Percentiles rank a stretch among this genome's conserved stretches.
Conservation (phyloP, 2,329 filamentous ascomycete genomes). For the Leptographium wingfieldii region DNA sequence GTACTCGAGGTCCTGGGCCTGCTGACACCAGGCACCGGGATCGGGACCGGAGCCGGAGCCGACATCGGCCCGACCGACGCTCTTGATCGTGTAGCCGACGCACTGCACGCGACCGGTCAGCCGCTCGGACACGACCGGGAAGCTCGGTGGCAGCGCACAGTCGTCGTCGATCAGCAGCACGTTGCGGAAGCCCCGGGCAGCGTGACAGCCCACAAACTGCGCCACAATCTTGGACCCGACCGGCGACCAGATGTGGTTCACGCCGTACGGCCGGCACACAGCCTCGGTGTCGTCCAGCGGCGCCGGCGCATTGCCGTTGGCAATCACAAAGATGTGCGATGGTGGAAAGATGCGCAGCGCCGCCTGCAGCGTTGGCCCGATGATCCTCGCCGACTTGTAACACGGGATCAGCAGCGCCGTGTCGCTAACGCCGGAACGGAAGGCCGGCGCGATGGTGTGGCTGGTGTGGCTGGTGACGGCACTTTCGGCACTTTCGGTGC, state of each 20-base stretch:
- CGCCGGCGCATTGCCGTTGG: slow-evolving; percentile 5
- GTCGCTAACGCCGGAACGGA: neutral
- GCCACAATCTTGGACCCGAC: slow-evolving; percentile 6
- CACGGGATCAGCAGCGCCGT: slow-evolving; percentile 6
- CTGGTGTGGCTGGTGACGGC: too few species aligned
- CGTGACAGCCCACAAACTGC: slow-evolving; percentile 6
- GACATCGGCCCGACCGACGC: neutral
- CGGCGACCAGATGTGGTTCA: slow-evolving; percentile 7
- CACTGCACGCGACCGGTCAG: slow-evolving; percentile 1
- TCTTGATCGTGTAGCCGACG: slow-evolving; percentile 6
- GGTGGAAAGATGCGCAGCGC: slow-evolving; percentile 4
- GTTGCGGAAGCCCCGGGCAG: neutral
- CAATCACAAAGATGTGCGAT: slow-evolving; percentile 5
- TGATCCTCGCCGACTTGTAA: slow-evolving; percentile 5
- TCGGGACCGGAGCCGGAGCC: neutral
- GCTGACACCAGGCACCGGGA: slow-evolving; percentile 2
- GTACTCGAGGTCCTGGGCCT: slow-evolving; percentile 7
- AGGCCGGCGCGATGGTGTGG: neutral
- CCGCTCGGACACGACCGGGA: slow-evolving; percentile 4
- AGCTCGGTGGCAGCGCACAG: slow-evolving; percentile 5
- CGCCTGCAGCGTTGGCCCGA: slow-evolving; percentile 4
- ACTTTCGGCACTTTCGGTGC: neutral
- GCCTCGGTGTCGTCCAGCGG: slow-evolving; percentile 6
- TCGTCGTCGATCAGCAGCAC: slow-evolving; percentile 7
- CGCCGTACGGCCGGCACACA: slow-evolving; percentile 3